These are phyloP conservation scores for Pyropia yezoensis DNA, from an alignment of 23 red algal species.

Conservation along the genomic window DNA sequence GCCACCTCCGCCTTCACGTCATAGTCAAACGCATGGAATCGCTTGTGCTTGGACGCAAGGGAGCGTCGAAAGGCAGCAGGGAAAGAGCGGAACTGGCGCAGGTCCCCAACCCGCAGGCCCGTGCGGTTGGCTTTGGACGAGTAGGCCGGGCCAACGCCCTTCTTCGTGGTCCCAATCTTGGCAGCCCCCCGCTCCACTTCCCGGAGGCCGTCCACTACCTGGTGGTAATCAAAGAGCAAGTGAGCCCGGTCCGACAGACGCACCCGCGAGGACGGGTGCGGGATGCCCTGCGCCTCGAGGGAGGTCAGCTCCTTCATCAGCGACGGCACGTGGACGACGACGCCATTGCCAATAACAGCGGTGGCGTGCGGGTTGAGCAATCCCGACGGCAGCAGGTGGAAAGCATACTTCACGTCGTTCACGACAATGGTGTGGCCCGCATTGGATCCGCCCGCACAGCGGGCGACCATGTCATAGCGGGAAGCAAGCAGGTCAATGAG, in stretches of 20 bases:
- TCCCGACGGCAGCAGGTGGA: constrained; percentile 90
- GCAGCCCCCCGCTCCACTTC: constrained; percentile 81
- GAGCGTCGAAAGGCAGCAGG: constrained; percentile 44
- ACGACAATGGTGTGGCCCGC: constrained; percentile 99
- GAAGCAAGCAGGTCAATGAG: constrained; percentile 81
- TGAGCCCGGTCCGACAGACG: constrained; percentile 75
- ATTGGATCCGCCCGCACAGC: constrained; percentile 87
- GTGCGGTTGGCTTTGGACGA: constrained; percentile 77
- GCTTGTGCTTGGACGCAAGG: constrained; percentile 64
- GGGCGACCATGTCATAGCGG: constrained; percentile 69
- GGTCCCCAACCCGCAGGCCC: constrained; percentile 85
- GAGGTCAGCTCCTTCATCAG: constrained; percentile 51
- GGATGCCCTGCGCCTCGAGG: constrained; percentile 19
- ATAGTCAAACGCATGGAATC: constrained; percentile 70
- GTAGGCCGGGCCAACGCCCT: constrained; percentile 92
- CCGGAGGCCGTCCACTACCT: constrained; percentile 84
- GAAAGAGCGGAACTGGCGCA: constrained; percentile 76
- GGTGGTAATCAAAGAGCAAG: constrained; percentile 92
- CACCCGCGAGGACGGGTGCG: constrained; percentile 28
- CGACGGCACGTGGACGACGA: constrained; percentile 84
- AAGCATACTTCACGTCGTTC: constrained; percentile 79
- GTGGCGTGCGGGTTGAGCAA: constrained; percentile 52
- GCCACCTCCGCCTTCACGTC: constrained; percentile 82
- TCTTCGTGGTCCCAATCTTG: constrained; percentile 85
- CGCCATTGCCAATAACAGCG: constrained; percentile 94